These are phyloP conservation scores for Globisporangium iwayamae DNA, from an alignment of 352 stramenopile genomes.

Conservation along the genomic window DNA sequence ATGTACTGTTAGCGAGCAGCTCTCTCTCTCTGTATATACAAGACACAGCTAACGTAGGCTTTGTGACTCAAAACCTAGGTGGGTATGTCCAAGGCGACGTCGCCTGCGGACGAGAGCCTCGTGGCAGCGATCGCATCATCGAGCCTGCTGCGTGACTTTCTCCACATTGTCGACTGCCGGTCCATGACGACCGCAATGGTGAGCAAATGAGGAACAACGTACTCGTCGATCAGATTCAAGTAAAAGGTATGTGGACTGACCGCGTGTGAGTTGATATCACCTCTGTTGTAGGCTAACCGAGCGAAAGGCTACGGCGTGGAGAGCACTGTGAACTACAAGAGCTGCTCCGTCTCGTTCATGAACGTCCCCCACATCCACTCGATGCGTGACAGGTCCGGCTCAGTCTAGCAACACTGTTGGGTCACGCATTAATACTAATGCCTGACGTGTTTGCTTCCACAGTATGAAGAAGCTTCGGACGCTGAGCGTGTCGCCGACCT, in stretches of 20 bases:
- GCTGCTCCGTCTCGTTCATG: conserved; percentile 95
- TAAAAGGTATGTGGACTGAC: background rate
- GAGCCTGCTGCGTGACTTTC: conserved; percentile 53
- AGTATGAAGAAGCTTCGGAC: conserved; percentile 74
- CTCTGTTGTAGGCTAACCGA: conserved; percentile 46
- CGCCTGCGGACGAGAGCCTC: conserved; percentile 63
- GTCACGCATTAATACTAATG: background rate
- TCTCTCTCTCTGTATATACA: background rate
- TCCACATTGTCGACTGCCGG: conserved; percentile 83
- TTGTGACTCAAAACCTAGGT: conserved; percentile 17
- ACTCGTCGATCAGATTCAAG: background rate
- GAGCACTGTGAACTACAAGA: conserved; percentile 95
- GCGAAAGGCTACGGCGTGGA: conserved; percentile 95
- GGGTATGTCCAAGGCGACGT: conserved; percentile 78
- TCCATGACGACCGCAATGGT: conserved; percentile 78
- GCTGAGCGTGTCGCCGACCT: conserved; percentile 74
- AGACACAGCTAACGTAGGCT: background rate
- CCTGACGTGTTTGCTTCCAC: conserved; percentile 6
- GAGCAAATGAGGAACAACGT: background rate
- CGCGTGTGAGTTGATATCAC: background rate
- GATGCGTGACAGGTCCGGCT: conserved; percentile 92
- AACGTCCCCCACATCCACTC: conserved; percentile 99
- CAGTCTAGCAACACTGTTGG: background rate
- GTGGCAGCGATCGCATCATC: conserved; percentile 64
- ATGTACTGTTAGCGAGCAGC: background rate